Percentiles rank a stretch among this genome's conserved stretches.
These are phyloP conservation scores for Candida anglica DNA, from an alignment of 805 yeast genomes.

Conservation along the genomic window DNA sequence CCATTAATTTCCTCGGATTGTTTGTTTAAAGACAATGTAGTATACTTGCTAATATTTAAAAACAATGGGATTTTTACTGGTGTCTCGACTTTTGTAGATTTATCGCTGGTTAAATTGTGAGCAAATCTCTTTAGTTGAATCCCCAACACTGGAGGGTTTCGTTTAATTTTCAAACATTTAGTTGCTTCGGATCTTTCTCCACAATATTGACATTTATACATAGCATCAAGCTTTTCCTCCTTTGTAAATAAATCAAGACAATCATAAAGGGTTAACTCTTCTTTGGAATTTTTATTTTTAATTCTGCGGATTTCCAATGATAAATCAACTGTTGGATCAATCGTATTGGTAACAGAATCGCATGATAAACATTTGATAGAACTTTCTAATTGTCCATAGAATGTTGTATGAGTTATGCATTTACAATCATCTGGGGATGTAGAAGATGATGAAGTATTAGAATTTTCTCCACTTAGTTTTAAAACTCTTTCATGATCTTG, in stretches of 20 bases:
- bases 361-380: constrained; percentile 74
- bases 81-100: constrained; percentile 69
- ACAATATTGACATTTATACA: constrained; percentile 70
- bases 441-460: constrained; percentile 1
- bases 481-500: constrained; percentile 18
- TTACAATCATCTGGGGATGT: constrained; percentile 40
- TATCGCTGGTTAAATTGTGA: constrained; percentile 45
- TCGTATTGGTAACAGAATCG: constrained; percentile 56
- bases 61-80: constrained; percentile 70
- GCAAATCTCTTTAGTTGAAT: constrained; percentile 83
- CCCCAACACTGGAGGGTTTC: constrained; percentile 72
- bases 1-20: constrained; percentile 15
- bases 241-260: constrained; percentile 77
- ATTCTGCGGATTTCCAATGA: constrained; percentile 63
- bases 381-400: constrained; percentile 80
- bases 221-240: constrained; percentile 70
- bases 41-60: constrained; percentile 67
- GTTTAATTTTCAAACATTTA: constrained; percentile 66
- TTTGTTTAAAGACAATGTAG: constrained; percentile 11
- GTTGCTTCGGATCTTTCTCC: constrained; percentile 54
- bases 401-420: constrained; percentile 80
- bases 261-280: constrained; percentile 41
- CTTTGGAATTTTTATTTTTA: constrained; percentile 23
- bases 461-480: neutral
- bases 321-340: constrained; percentile 88